These are phyloP conservation scores for Oryza brachyantha DNA, from an alignment of 176 grass and related monocot genomes.

Conservation along the genomic window DNA sequence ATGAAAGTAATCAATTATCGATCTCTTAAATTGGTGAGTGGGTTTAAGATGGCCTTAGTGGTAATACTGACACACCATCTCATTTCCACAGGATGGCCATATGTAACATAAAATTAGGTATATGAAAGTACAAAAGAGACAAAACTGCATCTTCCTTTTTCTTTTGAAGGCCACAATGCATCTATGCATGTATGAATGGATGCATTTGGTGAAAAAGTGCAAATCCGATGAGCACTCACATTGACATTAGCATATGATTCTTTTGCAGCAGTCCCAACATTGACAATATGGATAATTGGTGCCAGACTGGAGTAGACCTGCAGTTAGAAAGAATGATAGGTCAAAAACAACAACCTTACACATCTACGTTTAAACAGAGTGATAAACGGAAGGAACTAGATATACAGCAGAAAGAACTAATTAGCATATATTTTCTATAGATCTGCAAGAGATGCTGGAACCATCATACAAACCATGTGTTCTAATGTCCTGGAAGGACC, in stretches of 20 bases:
- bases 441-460: not conserved
- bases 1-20: conserved; percentile 11
- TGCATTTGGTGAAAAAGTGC: not conserved
- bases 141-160: not conserved
- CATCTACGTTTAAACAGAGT: not conserved
- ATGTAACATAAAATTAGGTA: not conserved
- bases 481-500: not conserved
- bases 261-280: conserved; percentile 50
- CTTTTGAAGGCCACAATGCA: not conserved
- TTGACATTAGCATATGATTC: conserved; percentile 85
- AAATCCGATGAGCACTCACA: conserved; percentile 47
- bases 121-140: not conserved
- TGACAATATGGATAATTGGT: conserved; percentile 77
- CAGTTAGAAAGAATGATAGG: conserved; percentile 26
- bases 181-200: not conserved
- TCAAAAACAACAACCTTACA: conserved; percentile 1
- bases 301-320: conserved; percentile 83
- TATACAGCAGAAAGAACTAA: not conserved
- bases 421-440: not conserved
- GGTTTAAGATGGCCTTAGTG: not conserved
- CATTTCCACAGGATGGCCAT: not conserved
- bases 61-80: not conserved
- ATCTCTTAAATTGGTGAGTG: not conserved
- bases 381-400: not conserved
- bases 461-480: conserved; percentile 8